phyloP scores from a whole-genome alignment of 139 green algal species.

The Ulvella scutata region DNA sequence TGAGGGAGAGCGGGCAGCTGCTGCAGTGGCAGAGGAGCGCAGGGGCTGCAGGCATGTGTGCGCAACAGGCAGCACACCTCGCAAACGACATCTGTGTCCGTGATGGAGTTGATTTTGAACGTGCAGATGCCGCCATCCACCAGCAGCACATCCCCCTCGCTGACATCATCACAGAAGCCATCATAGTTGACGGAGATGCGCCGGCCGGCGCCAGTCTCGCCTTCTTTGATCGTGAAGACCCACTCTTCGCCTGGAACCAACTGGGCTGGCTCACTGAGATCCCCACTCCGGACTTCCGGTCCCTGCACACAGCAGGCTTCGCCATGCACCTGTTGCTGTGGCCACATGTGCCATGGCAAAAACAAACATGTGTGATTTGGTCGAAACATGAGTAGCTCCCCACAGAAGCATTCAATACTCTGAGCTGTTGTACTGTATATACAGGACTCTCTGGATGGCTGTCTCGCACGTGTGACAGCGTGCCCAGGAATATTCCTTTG shows the following conservation, averaged over 20 bases:
- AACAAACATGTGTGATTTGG: too few relatives aligned
- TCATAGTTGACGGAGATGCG: constrained; percentile 68
- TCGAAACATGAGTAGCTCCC: too few relatives aligned
- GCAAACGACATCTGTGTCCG: constrained; percentile 29
- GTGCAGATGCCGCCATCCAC: constrained; percentile 60
- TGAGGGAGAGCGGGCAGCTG: too few relatives aligned
- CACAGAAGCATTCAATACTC: too few relatives aligned
- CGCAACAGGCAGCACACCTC: not conserved
- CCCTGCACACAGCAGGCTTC: constrained; percentile 10
- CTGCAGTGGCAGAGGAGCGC: too few relatives aligned
- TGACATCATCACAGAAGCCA: constrained; percentile 58
- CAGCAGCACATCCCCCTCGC: constrained; percentile 52
- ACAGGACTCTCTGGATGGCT: too few relatives aligned
- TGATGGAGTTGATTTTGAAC: constrained; percentile 39
- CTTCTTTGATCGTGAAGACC: constrained; percentile 52
- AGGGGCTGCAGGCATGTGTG: too few relatives aligned
- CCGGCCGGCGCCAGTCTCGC: constrained; percentile 27
- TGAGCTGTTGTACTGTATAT: too few relatives aligned
- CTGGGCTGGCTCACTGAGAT: constrained; percentile 49
- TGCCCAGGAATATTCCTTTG: too few relatives aligned
- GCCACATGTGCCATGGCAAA: too few relatives aligned
- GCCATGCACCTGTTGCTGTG: not conserved
- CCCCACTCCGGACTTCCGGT: constrained; percentile 56
- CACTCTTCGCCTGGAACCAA: constrained; percentile 37
- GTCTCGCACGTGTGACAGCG: too few relatives aligned